Conservation (phyloP, 2,329 filamentous ascomycete genomes). For the Periconia digitata region DNA sequence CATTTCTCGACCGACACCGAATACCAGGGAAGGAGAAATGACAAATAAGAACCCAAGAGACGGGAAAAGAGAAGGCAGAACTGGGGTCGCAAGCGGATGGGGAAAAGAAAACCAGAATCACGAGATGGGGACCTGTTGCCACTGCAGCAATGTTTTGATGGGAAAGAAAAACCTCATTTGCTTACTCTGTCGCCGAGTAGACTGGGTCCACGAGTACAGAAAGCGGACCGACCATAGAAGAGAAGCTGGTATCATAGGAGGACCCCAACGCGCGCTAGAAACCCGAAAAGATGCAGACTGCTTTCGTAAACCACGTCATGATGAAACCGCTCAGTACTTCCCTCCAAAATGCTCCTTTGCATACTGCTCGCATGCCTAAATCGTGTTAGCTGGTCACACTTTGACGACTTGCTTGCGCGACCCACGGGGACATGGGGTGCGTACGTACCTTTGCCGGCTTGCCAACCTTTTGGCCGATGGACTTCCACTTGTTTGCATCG, state of each 20-base stretch:
- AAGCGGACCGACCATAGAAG: conserved; percentile 11
- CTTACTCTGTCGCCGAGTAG: conserved; percentile 26
- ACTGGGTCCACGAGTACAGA: conserved; percentile 17
- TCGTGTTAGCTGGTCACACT: conserved; percentile 16
- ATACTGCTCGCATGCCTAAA: conserved; percentile 83
- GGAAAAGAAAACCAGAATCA: conserved; percentile 12
- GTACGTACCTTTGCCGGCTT: conserved; percentile 86
- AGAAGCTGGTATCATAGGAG: conserved; percentile 44
- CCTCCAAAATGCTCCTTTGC: conserved; percentile 90
- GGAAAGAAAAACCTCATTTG: conserved; percentile 16
- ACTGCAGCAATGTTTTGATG: conserved; percentile 23
- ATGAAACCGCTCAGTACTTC: conserved; percentile 42
- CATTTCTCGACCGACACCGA: conserved; percentile 14
- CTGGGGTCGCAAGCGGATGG: too few species aligned
- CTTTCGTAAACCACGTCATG: conserved; percentile 39
- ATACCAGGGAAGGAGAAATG: conserved; percentile 13
- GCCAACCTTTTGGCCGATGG: conserved; percentile 92
- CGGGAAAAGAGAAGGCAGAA: too few species aligned
- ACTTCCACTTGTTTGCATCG: conserved; percentile 98
- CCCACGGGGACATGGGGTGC: conserved; percentile 2
- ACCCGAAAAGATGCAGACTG: conserved; percentile 41
- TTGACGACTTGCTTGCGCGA: conserved; percentile 2
- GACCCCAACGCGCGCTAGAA: conserved; percentile 30
- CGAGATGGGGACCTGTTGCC: conserved; percentile 10
- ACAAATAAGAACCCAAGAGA: conserved; percentile 8